phyloP scores from a whole-genome alignment of 805 yeast genomes.

The Saturnispora quitensis region DNA sequence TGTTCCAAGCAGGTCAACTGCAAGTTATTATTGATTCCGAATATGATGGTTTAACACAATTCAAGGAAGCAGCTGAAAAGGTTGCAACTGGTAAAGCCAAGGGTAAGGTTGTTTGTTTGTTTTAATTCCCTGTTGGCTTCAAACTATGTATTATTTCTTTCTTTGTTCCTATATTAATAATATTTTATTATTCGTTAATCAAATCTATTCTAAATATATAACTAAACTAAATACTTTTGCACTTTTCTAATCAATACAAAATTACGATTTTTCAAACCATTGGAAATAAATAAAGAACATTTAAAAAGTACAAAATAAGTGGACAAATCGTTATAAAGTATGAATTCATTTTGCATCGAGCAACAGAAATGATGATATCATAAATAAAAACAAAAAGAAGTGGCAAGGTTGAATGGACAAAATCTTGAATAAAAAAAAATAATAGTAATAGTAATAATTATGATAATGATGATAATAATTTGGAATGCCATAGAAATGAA shows the following conservation, averaged over 20 bases:
- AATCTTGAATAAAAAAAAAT: background rate
- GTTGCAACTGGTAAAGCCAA: constrained; percentile 40
- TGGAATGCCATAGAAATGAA: background rate
- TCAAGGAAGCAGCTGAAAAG: constrained; percentile 40
- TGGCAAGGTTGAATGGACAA: background rate
- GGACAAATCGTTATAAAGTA: background rate
- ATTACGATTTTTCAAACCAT: no score
- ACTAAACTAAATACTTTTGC: background rate
- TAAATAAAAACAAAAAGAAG: background rate
- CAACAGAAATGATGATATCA: background rate
- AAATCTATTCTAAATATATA: background rate
- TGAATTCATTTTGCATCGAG: background rate
- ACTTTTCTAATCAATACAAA: background rate
- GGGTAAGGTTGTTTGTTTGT: constrained; percentile 52
- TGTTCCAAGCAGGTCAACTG: constrained; percentile 38
- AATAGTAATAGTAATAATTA: no score
- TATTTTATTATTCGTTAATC: background rate
- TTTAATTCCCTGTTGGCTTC: background rate
- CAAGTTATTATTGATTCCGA: constrained; percentile 46
- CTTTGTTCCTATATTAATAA: background rate
- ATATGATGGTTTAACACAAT: constrained; percentile 37
- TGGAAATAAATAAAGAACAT: background rate
- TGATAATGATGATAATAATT: background rate
- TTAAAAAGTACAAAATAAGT: background rate
- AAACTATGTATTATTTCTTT: background rate